Conservation (phyloP, 2,329 filamentous ascomycete species). For the Fusarium succisae region DNA sequence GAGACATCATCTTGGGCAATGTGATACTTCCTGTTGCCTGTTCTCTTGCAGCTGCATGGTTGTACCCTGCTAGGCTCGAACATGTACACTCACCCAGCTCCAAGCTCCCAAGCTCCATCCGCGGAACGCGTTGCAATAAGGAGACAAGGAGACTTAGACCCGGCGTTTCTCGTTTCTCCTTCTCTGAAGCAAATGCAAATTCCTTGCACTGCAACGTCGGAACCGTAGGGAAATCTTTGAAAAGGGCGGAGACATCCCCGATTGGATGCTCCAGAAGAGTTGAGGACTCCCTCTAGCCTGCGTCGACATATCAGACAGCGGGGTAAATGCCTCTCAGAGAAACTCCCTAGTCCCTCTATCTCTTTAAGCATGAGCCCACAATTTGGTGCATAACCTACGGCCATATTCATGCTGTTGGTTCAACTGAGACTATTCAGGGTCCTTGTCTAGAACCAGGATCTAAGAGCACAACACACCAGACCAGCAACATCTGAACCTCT, state of each 20-base stretch:
- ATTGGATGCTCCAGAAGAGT: slow-evolving; percentile 5
- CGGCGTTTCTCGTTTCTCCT: not conserved
- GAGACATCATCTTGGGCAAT: not conserved
- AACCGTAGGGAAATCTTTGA: not conserved
- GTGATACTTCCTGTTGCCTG: not conserved
- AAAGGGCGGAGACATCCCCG: not conserved
- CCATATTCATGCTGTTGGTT: slow-evolving; percentile 8
- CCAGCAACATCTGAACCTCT: not conserved
- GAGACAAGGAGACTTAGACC: not conserved
- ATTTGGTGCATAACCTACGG: slow-evolving; percentile 4
- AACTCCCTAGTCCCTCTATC: not conserved
- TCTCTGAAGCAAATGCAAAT: not conserved
- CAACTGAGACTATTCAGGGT: not conserved
- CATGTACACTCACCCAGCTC: not conserved
- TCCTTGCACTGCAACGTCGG: slow-evolving; percentile 2
- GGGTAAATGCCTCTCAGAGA: not conserved
- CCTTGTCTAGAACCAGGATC: not conserved
- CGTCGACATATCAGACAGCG: not conserved
- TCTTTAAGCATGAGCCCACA: not conserved
- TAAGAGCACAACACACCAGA: not conserved
- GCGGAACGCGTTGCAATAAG: not conserved
- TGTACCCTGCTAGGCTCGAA: not conserved
- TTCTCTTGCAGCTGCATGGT: not conserved
- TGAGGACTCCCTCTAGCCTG: slow-evolving; percentile 3
- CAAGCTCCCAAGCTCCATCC: not conserved